phyloP scores from a whole-genome alignment of 2,329 filamentous ascomycete genomes.

The Mariannaea elegans region DNA sequence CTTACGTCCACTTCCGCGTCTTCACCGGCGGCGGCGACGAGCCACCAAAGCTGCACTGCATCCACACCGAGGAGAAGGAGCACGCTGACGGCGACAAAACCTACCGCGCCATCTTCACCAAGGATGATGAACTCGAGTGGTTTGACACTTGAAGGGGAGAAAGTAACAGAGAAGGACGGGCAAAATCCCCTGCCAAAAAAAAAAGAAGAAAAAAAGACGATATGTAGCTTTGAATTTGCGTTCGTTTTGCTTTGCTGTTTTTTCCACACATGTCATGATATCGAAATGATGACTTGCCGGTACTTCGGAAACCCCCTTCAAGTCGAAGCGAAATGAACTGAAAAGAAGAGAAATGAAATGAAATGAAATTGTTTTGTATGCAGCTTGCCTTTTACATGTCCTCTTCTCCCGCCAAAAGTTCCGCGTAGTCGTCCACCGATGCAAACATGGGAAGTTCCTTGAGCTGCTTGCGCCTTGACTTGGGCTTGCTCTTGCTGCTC shows the following conservation, averaged over 20 bases:
- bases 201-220: background rate
- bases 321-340: background rate
- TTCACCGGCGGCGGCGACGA: constrained; percentile 87
- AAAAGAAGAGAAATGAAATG: background rate
- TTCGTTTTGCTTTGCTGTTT: background rate
- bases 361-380: constrained; percentile 2
- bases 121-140: constrained; percentile 84
- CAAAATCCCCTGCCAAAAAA: too few relatives aligned
- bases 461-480: constrained; percentile 80
- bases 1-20: constrained; percentile 87
- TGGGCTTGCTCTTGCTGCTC: constrained; percentile 47
- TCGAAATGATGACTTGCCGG: background rate
- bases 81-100: constrained; percentile 88
- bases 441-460: constrained; percentile 93
- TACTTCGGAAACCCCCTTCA: background rate
- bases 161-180: too few relatives aligned
- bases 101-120: constrained; percentile 90
- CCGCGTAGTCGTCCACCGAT: constrained; percentile 91
- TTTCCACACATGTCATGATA: background rate
- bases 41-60: constrained; percentile 83
- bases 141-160: constrained; percentile 54
- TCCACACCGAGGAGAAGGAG: constrained; percentile 96
- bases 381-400: constrained; percentile 48
- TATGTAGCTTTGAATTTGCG: background rate
- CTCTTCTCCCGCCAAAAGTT: constrained; percentile 78